These are phyloP conservation scores for Escallonia rubra DNA, from an alignment of 129 eudicot species.

Conservation along the genomic window DNA sequence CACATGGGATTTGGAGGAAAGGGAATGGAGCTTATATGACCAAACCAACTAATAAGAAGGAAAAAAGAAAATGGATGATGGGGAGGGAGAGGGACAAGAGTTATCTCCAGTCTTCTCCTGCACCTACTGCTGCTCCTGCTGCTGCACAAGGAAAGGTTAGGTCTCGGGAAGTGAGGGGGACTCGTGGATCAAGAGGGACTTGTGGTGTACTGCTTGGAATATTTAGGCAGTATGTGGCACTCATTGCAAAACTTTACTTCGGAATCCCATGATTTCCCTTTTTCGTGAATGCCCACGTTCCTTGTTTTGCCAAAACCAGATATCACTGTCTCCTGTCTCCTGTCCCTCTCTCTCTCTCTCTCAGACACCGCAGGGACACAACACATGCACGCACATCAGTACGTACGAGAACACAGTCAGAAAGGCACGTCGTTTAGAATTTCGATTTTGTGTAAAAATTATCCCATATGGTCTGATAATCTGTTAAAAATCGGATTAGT, in stretches of 20 bases:
- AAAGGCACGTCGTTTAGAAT: no score
- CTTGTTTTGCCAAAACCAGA: constrained; percentile 16
- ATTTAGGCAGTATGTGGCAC: not conserved
- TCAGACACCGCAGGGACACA: not conserved
- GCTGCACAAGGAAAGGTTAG: not conserved
- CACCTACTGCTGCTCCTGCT: not conserved
- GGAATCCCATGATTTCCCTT: constrained; percentile 4
- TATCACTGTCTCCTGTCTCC: not conserved
- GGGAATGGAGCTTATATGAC: not conserved
- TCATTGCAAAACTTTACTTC: not conserved
- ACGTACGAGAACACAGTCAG: no score
- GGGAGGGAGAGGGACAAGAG: not conserved
- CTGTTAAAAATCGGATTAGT: not conserved
- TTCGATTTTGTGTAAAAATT: not conserved
- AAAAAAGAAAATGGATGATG: no score
- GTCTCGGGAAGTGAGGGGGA: constrained; percentile 9
- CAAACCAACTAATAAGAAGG: no score
- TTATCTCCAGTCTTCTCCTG: no score
- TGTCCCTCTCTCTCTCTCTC: not conserved
- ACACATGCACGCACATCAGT: not conserved
- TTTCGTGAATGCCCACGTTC: constrained; percentile 11
- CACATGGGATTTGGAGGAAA: not conserved
- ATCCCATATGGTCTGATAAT: not conserved
- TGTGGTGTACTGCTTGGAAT: not conserved
- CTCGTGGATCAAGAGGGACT: constrained; percentile 1